phyloP scores from a whole-genome alignment of 805 yeast genomes.

The Myxozyma monticola region DNA sequence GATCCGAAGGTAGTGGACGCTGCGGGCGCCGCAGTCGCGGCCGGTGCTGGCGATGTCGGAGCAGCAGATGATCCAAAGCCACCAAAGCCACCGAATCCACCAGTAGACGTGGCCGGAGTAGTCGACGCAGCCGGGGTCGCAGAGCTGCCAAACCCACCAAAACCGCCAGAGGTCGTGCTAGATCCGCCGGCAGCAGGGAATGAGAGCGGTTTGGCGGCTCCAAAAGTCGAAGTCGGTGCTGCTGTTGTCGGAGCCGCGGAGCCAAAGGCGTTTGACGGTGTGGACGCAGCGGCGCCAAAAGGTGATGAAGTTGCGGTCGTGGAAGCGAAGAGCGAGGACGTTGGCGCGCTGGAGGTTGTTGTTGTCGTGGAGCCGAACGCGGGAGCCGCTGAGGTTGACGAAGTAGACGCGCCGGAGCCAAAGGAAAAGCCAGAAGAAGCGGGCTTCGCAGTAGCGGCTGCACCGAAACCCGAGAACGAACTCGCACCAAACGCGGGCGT shows the following conservation, averaged over 20 bases:
- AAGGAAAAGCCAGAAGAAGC: slow-evolving; percentile 8
- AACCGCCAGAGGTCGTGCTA: too few species aligned
- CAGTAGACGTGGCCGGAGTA: too few species aligned
- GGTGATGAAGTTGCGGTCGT: too few species aligned
- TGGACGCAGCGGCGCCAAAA: too few species aligned
- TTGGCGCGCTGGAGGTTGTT: neutral
- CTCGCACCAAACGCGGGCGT: neutral
- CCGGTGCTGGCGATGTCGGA: neutral
- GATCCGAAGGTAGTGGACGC: slow-evolving; percentile 3
- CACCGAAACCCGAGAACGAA: too few species aligned
- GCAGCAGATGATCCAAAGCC: slow-evolving; percentile 4
- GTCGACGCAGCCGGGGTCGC: too few species aligned
- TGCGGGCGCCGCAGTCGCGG: neutral
- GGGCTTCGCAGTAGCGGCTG: neutral
- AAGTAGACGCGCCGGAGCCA: neutral
- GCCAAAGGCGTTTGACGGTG: too few species aligned
- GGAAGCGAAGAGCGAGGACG: neutral
- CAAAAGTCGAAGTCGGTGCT: neutral
- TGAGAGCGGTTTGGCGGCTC: neutral
- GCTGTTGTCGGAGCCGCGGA: neutral
- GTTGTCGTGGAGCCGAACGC: slow-evolving; percentile 2
- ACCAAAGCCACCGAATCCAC: slow-evolving; percentile 1
- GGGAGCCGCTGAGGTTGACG: slow-evolving; percentile 3
- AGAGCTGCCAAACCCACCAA: too few species aligned
- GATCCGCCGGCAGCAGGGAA: neutral